These are phyloP conservation scores for Hysterium pulicare DNA, from an alignment of 2,329 filamentous ascomycete genomes.

Conservation along the genomic window DNA sequence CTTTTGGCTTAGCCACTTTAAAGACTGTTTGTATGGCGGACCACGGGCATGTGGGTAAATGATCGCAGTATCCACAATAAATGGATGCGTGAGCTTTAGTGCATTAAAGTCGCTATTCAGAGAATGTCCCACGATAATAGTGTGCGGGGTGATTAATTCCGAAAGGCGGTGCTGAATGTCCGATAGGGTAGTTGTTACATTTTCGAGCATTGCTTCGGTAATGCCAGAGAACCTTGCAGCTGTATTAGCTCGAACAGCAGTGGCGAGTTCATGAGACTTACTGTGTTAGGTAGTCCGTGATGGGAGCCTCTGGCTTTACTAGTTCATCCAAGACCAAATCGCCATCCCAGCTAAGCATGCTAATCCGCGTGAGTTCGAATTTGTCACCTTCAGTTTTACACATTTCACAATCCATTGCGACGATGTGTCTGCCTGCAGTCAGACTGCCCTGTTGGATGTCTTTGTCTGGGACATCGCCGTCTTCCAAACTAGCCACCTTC, in stretches of 20 bases:
- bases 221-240: conserved; percentile 73
- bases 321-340: conserved; percentile 80
- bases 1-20: conserved; percentile 86
- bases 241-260: conserved; percentile 9
- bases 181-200: conserved; percentile 75
- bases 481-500: conserved; percentile 61
- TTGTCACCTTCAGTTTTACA: conserved; percentile 78
- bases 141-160: conserved; percentile 65
- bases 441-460: conserved; percentile 78
- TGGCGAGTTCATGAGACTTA: conserved; percentile 18
- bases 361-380: conserved; percentile 84
- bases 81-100: conserved; percentile 82
- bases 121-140: conserved; percentile 77
- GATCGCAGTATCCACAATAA: conserved; percentile 87
- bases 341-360: conserved; percentile 82
- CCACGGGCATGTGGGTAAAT: conserved; percentile 89
- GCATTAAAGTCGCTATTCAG: conserved; percentile 81
- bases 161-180: conserved; percentile 82
- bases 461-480: conserved; percentile 64
- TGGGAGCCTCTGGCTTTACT: conserved; percentile 84
- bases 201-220: conserved; percentile 76
- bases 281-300: conserved; percentile 86
- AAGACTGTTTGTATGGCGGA: conserved; percentile 80
- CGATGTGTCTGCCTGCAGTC: conserved; percentile 73
- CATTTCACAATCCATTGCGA: conserved; percentile 96